phyloP scores from a whole-genome alignment of 179 eudicot species.

The Carnegiea gigantea region DNA sequence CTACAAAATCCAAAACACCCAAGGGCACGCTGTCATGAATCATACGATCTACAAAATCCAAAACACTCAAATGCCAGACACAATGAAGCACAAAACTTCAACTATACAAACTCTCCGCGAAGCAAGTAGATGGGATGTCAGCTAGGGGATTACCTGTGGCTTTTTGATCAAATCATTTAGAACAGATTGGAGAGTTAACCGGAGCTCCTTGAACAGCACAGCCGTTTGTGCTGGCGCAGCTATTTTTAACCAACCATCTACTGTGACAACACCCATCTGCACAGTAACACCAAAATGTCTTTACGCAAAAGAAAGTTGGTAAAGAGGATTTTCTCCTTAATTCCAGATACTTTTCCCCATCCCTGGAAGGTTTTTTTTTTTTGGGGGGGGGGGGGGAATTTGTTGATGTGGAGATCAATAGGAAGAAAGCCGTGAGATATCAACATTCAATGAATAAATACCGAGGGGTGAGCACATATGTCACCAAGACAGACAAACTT shows the following conservation, averaged over 20 bases:
- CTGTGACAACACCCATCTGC: constrained; percentile 77
- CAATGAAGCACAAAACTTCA: neutral
- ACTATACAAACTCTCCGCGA: neutral
- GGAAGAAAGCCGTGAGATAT: no score
- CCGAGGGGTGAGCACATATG: no score
- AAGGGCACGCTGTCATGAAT: neutral
- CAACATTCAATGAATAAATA: no score
- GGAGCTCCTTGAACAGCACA: constrained; percentile 90
- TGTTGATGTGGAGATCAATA: no score
- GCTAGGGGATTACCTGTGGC: constrained; percentile 60
- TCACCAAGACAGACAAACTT: neutral
- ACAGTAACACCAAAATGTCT: constrained; percentile 7
- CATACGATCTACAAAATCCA: neutral
- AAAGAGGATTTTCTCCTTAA: neutral
- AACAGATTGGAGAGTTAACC: constrained; percentile 76
- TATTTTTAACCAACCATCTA: constrained; percentile 90
- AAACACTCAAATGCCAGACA: neutral
- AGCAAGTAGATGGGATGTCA: neutral
- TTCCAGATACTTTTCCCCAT: neutral
- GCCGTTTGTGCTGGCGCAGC: constrained; percentile 97
- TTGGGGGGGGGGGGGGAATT: neutral
- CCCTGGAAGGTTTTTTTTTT: neutral
- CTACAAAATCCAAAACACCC: neutral
- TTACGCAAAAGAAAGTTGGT: neutral
- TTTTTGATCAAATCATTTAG: constrained; percentile 73